Percentiles rank a stretch among this genome's conserved stretches.
Evolutionary conservation across 495 filamentous ascomycete species (phyloP).

Genomic region (Penicillium macrosclerotiorum): DNA sequence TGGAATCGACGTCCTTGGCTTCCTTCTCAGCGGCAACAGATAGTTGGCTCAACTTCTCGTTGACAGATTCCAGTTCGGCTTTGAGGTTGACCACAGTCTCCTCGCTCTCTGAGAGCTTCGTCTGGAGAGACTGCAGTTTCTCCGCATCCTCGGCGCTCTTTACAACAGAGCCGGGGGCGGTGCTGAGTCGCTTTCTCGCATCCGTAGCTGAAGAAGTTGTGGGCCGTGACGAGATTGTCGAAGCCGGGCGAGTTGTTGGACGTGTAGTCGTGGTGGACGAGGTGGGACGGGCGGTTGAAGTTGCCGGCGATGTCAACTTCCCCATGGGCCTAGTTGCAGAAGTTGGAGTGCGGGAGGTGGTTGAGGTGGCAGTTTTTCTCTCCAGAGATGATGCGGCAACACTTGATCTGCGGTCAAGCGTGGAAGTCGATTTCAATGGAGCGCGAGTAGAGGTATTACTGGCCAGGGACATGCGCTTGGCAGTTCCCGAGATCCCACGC

Average conservation of each 20-base stretch:
- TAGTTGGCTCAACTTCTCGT: slow-evolving; percentile 38
- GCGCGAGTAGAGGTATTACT: slow-evolving; percentile 36
- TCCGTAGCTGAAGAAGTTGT: slow-evolving; percentile 19
- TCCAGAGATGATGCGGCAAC: slow-evolving; percentile 34
- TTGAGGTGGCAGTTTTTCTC: slow-evolving; percentile 30
- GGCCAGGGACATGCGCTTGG: slow-evolving; percentile 49
- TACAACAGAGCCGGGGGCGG: slow-evolving; percentile 20
- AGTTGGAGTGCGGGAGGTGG: slow-evolving; percentile 26
- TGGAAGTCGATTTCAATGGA: slow-evolving; percentile 38
- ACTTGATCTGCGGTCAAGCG: slow-evolving; percentile 41
- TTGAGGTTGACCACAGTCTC: slow-evolving; percentile 38
- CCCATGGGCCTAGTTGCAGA: slow-evolving; percentile 32
- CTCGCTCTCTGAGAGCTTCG: slow-evolving; percentile 44
- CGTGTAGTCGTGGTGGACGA: slow-evolving; percentile 30
- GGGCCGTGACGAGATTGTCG: slow-evolving; percentile 23
- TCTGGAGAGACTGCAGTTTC: slow-evolving; percentile 41
- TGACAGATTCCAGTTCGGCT: slow-evolving; percentile 38
- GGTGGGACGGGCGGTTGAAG: slow-evolving; percentile 25
- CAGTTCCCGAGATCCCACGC: slow-evolving; percentile 40
- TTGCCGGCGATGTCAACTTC: slow-evolving; percentile 26
- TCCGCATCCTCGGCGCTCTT: slow-evolving; percentile 30
- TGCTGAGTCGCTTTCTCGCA: slow-evolving; percentile 37
- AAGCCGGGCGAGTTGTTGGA: slow-evolving; percentile 24
- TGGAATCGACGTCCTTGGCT: slow-evolving; percentile 22
- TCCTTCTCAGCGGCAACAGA: slow-evolving; percentile 27